Conservation (phyloP, 805 yeast genomes). For the Saccharomyces mikatae region DNA sequence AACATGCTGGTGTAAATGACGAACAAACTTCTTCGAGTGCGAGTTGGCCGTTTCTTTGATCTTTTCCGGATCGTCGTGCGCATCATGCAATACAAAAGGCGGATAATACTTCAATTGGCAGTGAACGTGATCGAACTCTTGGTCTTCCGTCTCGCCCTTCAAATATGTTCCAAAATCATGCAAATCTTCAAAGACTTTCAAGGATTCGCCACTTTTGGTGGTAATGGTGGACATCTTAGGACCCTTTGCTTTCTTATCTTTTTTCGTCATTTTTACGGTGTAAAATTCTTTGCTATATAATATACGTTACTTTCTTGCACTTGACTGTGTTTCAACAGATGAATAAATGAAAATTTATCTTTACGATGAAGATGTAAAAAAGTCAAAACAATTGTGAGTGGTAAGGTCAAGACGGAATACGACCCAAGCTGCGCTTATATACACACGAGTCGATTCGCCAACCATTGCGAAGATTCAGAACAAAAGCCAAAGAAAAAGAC, state of each 20-base stretch:
- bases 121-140: conserved; percentile 61
- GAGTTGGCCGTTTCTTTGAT: conserved; percentile 66
- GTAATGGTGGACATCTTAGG: conserved; percentile 23
- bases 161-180: conserved; percentile 54
- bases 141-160: conserved; percentile 68
- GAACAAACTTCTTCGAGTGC: conserved; percentile 59
- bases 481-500: not conserved
- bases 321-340: not conserved
- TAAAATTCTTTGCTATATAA: not conserved
- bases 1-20: conserved; percentile 69
- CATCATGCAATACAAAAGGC: conserved; percentile 60
- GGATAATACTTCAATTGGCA: conserved; percentile 64
- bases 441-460: not conserved
- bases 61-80: conserved; percentile 62
- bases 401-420: not conserved
- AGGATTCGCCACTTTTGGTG: conserved; percentile 25
- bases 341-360: not conserved
- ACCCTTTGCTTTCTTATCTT: conserved; percentile 25
- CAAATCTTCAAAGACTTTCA: conserved; percentile 50
- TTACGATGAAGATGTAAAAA: not conserved
- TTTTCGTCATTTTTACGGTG: conserved; percentile 18
- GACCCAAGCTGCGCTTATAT: not conserved
- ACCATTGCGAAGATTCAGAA: not conserved
- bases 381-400: not conserved
- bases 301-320: not conserved